phyloP scores from a whole-genome alignment of 306 rosid species.

The Citrullus amarus region DNA sequence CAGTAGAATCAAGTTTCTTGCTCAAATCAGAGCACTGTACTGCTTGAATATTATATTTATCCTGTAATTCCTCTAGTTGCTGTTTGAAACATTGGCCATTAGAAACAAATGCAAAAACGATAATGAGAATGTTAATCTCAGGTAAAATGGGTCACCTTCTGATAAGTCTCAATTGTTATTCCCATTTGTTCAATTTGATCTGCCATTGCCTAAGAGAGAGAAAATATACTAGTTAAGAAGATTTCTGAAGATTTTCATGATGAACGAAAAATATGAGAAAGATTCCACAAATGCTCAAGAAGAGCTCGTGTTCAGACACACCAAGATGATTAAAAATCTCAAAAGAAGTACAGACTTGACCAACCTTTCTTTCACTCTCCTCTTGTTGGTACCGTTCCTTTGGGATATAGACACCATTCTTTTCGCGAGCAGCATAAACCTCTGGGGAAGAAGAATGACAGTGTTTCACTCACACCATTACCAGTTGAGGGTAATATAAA shows the following conservation, averaged over 20 bases:
- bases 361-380: slow-evolving; percentile 86
- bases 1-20: slow-evolving; percentile 66
- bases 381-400: slow-evolving; percentile 88
- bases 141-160: slow-evolving; percentile 44
- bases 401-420: slow-evolving; percentile 90
- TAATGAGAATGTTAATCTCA: not conserved
- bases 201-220: slow-evolving; percentile 57
- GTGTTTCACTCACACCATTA: not conserved
- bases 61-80: slow-evolving; percentile 72
- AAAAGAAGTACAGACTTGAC: too few relatives aligned
- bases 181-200: slow-evolving; percentile 97
- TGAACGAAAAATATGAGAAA: not conserved
- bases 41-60: slow-evolving; percentile 46
- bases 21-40: slow-evolving; percentile 56
- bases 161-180: slow-evolving; percentile 44
- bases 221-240: not conserved
- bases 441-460: slow-evolving; percentile 31
- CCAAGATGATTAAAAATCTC: not conserved
- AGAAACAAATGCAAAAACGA: not conserved
- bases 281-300: not conserved
- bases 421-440: slow-evolving; percentile 96
- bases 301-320: not conserved
- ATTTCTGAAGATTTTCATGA: not conserved
- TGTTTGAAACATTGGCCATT: slow-evolving; percentile 17
- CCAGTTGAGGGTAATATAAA: not conserved